phyloP scores from a whole-genome alignment of 352 stramenopile genomes.

The Pseudoperonospora humuli region DNA sequence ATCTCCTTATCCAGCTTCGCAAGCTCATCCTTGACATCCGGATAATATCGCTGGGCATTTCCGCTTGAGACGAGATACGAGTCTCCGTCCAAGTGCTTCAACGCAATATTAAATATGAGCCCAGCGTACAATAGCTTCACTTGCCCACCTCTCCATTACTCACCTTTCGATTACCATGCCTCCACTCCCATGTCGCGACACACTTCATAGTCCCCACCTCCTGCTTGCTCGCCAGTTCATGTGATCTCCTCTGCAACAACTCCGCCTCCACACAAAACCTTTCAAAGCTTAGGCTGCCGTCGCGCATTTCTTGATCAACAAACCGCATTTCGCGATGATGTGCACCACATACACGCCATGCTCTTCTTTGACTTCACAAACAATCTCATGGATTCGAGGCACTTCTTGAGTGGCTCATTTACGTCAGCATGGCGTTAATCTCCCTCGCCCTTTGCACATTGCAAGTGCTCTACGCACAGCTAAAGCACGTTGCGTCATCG shows the following conservation, averaged over 20 bases:
- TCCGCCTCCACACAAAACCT: constrained; percentile 42
- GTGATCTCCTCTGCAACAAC: constrained; percentile 33
- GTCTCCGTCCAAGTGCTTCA: constrained; percentile 53
- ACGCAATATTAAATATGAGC: constrained; percentile 1
- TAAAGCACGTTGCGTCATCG: constrained; percentile 38
- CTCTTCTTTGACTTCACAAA: constrained; percentile 19
- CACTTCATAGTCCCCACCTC: neutral
- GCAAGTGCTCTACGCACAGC: constrained; percentile 62
- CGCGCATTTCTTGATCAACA: constrained; percentile 18
- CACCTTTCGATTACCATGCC: constrained; percentile 40
- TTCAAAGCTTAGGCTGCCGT: constrained; percentile 35
- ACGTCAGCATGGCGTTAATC: constrained; percentile 46
- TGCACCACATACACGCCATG: too few relatives aligned
- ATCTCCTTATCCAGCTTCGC: neutral
- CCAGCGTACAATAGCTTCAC: neutral
- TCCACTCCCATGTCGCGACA: constrained; percentile 50
- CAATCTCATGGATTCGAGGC: constrained; percentile 27
- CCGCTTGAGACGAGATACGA: constrained; percentile 55
- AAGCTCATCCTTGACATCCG: neutral
- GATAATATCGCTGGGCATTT: constrained; percentile 17
- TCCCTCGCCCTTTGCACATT: constrained; percentile 45
- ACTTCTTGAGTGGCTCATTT: constrained; percentile 52
- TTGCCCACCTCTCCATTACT: neutral
- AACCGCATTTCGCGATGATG: too few relatives aligned
- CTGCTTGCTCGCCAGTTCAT: constrained; percentile 14